Conservation (phyloP, 805 yeast genomes). For the Nakazawaea holstii region DNA sequence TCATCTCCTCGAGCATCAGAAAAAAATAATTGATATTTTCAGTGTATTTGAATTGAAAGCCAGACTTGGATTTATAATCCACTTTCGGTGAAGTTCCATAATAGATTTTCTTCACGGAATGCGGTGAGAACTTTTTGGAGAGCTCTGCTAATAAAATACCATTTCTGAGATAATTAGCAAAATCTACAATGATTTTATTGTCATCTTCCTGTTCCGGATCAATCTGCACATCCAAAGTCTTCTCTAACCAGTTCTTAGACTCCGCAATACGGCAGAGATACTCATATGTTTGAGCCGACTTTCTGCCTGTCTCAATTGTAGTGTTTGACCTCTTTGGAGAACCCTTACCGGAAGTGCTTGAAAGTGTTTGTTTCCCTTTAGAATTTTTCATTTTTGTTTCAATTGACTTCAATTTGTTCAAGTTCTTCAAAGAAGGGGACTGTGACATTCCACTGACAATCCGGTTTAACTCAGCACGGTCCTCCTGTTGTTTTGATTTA, state of each 20-base stretch:
- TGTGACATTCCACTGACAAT: conserved; percentile 27
- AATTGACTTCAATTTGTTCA: conserved; percentile 24
- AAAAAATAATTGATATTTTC: conserved; percentile 89
- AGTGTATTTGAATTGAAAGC: conserved; percentile 79
- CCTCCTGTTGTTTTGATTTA: conserved; percentile 17
- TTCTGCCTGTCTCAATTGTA: conserved; percentile 4
- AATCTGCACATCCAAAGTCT: conserved; percentile 19
- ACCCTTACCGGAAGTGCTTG: neutral
- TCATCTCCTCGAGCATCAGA: conserved; percentile 58
- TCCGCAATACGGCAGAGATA: conserved; percentile 50
- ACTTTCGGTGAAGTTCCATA: conserved; percentile 30
- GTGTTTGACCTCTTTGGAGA: conserved; percentile 7
- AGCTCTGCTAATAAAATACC: conserved; percentile 84
- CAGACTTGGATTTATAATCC: conserved; percentile 24
- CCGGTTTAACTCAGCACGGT: conserved; percentile 25
- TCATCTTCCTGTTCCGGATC: conserved; percentile 26
- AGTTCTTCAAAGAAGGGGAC: conserved; percentile 30
- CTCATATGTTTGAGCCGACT: conserved; percentile 27
- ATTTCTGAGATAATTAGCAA: conserved; percentile 64
- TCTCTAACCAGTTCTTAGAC: conserved; percentile 45
- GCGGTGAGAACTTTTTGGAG: conserved; percentile 67
- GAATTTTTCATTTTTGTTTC: conserved; percentile 20
- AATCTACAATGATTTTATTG: conserved; percentile 33
- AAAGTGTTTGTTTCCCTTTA: conserved; percentile 5
- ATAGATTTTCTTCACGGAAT: conserved; percentile 51